Evolutionary conservation across 2,329 filamentous ascomycete genomes (phyloP), one percentile per base, ranked within the genome.

Genomic region (Sarocladium brachiariae): DNA sequence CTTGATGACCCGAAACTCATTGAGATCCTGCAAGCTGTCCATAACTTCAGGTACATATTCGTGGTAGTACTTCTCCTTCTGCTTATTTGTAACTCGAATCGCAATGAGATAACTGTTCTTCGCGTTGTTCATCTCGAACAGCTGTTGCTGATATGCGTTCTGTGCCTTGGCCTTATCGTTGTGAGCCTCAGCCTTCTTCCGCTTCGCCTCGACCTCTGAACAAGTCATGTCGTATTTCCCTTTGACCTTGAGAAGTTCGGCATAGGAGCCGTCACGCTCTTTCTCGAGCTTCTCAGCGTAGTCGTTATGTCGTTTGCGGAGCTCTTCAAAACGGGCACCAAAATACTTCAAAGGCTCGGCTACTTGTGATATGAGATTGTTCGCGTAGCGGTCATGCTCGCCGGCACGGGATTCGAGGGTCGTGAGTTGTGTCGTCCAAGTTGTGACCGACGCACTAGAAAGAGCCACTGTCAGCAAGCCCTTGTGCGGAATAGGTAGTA

Each of bases 21-120:
- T 90, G 49, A 99, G 79, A 59, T 96, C 90, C 73, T 99, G 93
- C 52, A 99, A 71, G 59, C 91, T 91, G 70, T 97, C 89, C 64
- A 99, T 78, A 52, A 97, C 72, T 63, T 97, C 93, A 8, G 93
- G 93, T 18, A 99, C 78, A 66, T 97, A 97, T 67, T 96, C 90
- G 65, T 97, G 86, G 63, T 96, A 99, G 72, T 97, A 97, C 63
- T 86, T 89, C 65, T 96, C 90, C 72, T 97, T 99, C 63, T 96
- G 85, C 72, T 93, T 95, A 70, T 99, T 99, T 30, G 91, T 95
- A 52, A 97, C 89, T 64, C 95, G 95, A 71, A 99, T 96, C 54
- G 83, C 80, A 61, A 99, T 96, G 54, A 99, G 73, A 64, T 99
- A 99, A n/a, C 87, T 90, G 66, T 99, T 99, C 75, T 99, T 99